Evolutionary conservation across 106 monocot species (phyloP), one percentile per base, ranked within the genome.

Genomic region (Acorus calamus): DNA sequence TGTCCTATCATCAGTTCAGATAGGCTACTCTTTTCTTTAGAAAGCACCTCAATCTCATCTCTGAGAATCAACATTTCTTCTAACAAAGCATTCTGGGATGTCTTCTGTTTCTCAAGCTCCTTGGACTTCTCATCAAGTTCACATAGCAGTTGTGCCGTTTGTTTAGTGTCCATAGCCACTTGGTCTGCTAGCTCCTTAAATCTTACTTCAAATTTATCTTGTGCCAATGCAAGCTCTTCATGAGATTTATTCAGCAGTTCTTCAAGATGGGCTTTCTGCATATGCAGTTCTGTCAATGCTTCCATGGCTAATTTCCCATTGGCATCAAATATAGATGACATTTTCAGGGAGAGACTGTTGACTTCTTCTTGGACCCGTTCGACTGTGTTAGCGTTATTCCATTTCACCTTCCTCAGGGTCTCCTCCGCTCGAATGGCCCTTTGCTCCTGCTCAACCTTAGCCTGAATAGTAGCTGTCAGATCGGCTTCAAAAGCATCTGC

Each of bases 371-470:
- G 85, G 64, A 99, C 77, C 47, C 55, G 60, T 69, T 99, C 92
- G 7, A 76, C 78, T 6, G 66, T 79, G 52, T 55, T 71, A 46
- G 60, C 77, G 69, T 74, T 92, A 51, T 78, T 79, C 81, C 71
- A 75, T 71, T 65, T 86, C 46, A 54, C 57, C 57, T 83, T 79
- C 69, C 70, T 78, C 77, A 99, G 62, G 53, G 67, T 72, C 56
- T 84, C 92, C 66, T 92, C 98, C 11, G 86, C 83, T 57, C 73
- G 64, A 69, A 86, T 85, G 62, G 85, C 92, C 52, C 81, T 85
- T 73, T 86, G 64, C 67, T 99, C 98, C 69, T 88, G 79, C 66
- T 92, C 79, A 59, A 92, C 68, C 67, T 86, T 99, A n/a, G 66
- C 70, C 11, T 60, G 41, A 49, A 61, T 78, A 12, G 88, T 44